Conservation (phyloP, 1,139 yeast species). For the Yamadazyma aaseri region DNA sequence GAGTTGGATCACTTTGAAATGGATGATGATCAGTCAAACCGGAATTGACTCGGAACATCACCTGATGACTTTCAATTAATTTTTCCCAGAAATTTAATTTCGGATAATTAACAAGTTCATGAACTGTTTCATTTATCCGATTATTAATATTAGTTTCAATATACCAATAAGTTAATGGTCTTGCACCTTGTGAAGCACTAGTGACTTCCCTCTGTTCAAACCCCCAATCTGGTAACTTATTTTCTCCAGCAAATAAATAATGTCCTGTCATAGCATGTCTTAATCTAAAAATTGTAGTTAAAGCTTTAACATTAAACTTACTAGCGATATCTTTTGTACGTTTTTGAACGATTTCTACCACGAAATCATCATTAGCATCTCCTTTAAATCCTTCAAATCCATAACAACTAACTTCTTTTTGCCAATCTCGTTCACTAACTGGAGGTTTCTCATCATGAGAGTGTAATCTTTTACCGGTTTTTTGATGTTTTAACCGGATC, state of each 20-base stretch:
- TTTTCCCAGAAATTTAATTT: slow-evolving; percentile 65
- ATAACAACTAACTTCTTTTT: slow-evolving; percentile 89
- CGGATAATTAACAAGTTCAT: slow-evolving; percentile 54
- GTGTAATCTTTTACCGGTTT: slow-evolving; percentile 80
- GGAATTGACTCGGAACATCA: slow-evolving; percentile 90
- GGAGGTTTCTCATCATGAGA: slow-evolving; percentile 96
- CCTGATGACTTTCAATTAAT: slow-evolving; percentile 72
- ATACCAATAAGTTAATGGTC: slow-evolving; percentile 80
- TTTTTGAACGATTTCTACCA: slow-evolving; percentile 76
- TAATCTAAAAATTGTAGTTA: slow-evolving; percentile 81
- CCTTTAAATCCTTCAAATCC: slow-evolving; percentile 91
- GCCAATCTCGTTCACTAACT: slow-evolving; percentile 91
- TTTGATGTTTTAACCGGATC: slow-evolving; percentile 71
- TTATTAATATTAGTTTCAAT: slow-evolving; percentile 71
- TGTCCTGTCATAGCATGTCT: slow-evolving; percentile 90
- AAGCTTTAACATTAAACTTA: slow-evolving; percentile 64
- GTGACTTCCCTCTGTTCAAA: slow-evolving; percentile 97
- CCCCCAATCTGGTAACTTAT: slow-evolving; percentile 93
- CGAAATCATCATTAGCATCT: slow-evolving; percentile 93
- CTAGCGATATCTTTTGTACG: slow-evolving; percentile 58
- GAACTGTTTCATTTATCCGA: slow-evolving; percentile 21
- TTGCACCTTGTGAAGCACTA: slow-evolving; percentile 78
- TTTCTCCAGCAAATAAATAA: slow-evolving; percentile 81
- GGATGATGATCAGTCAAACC: slow-evolving; percentile 82
- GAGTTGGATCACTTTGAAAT: slow-evolving; percentile 83